Percentiles rank a stretch among this genome's conserved stretches.
These are phyloP conservation scores for Hypoxylon sp. DNA, from an alignment of 2,329 filamentous ascomycete species.

Conservation along the genomic window DNA sequence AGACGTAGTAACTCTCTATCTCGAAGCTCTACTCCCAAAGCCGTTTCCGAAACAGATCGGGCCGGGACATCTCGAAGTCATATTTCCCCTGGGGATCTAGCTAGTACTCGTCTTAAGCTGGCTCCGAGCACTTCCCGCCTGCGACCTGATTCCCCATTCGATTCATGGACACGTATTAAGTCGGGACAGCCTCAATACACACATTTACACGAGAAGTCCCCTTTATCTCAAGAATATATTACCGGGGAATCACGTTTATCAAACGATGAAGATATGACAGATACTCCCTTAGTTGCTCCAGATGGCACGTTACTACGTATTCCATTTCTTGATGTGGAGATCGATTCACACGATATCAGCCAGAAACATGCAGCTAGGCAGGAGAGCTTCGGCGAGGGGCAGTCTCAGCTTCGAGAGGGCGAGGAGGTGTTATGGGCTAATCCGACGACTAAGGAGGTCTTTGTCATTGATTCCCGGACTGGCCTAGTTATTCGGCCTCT, in stretches of 20 bases:
- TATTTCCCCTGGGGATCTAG: slow-evolving; percentile 47
- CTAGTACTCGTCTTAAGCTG: slow-evolving; percentile 55
- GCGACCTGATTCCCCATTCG: slow-evolving; percentile 54
- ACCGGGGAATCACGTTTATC: neutral
- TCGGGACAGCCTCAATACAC: slow-evolving; percentile 48
- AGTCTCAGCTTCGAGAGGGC: slow-evolving; percentile 51
- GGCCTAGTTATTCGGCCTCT: slow-evolving; percentile 60
- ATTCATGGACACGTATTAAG: slow-evolving; percentile 58
- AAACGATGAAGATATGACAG: slow-evolving; percentile 1
- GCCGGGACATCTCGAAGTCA: slow-evolving; percentile 13
- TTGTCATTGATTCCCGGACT: slow-evolving; percentile 69
- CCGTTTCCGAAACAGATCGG: slow-evolving; percentile 9
- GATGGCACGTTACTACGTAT: slow-evolving; percentile 48
- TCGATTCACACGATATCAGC: neutral
- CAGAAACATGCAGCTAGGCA: slow-evolving; percentile 14
- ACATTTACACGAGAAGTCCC: slow-evolving; percentile 26
- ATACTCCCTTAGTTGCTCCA: slow-evolving; percentile 44
- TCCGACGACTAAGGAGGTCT: slow-evolving; percentile 68
- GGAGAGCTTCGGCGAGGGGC: neutral
- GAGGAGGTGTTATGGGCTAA: slow-evolving; percentile 70
- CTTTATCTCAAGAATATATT: slow-evolving; percentile 2
- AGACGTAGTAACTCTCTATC: slow-evolving; percentile 25
- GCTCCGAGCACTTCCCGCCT: slow-evolving; percentile 57
- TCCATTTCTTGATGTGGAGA: slow-evolving; percentile 46
- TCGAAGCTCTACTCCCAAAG: slow-evolving; percentile 34